phyloP scores from a whole-genome alignment of 2,329 filamentous ascomycete species.

The Claviceps citrina region DNA sequence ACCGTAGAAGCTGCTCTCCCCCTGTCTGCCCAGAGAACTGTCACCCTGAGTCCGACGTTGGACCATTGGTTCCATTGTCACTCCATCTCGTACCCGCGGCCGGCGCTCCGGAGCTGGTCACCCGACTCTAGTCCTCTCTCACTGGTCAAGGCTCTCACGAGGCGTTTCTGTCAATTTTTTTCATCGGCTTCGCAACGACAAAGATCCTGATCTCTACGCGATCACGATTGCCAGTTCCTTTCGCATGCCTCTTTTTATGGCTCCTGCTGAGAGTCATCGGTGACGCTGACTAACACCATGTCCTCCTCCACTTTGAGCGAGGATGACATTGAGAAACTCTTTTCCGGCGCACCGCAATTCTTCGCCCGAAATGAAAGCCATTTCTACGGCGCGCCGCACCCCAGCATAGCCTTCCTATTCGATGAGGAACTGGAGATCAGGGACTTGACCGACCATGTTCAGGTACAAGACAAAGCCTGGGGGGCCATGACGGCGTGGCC shows the following conservation, averaged over 20 bases:
- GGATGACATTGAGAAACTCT: slow-evolving; percentile 50
- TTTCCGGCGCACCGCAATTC: slow-evolving; percentile 63
- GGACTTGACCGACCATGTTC: slow-evolving; percentile 49
- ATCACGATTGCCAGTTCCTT: neutral
- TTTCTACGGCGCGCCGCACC: slow-evolving; percentile 43
- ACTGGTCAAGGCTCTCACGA: neutral
- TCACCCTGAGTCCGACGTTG: no score
- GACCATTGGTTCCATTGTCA: neutral
- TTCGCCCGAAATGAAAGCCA: slow-evolving; percentile 45
- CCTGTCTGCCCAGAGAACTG: neutral
- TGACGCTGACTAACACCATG: slow-evolving; percentile 38
- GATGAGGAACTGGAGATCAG: slow-evolving; percentile 45
- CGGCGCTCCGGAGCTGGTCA: neutral
- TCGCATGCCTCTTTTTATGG: slow-evolving; percentile 1
- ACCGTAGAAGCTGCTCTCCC: neutral
- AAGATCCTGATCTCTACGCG: neutral
- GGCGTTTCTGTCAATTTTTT: neutral
- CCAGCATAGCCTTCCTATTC: slow-evolving; percentile 52
- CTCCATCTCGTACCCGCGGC: neutral
- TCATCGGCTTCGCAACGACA: neutral
- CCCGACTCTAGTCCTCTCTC: neutral
- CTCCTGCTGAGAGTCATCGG: slow-evolving; percentile 16
- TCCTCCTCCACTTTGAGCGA: slow-evolving; percentile 40
- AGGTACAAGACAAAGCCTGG: slow-evolving; percentile 49
- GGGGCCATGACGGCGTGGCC: slow-evolving; percentile 46